phyloP scores from a whole-genome alignment of 2,329 filamentous ascomycete genomes.

The Colletotrichum caudatum region DNA sequence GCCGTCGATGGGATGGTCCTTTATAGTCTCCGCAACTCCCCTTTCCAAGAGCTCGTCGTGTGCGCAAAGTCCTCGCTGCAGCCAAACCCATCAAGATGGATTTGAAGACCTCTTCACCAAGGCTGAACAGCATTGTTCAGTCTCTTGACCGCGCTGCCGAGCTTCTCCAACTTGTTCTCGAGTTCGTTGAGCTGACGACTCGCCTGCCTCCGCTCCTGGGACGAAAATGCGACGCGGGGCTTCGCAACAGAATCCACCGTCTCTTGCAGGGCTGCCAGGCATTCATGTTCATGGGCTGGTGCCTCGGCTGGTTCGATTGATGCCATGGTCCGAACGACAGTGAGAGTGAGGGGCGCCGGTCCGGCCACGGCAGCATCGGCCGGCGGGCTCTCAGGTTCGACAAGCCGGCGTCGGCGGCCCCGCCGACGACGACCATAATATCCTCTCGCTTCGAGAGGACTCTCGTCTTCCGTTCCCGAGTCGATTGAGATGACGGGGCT shows the following conservation, averaged over 20 bases:
- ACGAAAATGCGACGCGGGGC: neutral
- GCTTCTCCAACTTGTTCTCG: slow-evolving; percentile 3
- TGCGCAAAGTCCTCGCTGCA: neutral
- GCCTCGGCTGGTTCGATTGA: slow-evolving; percentile 9
- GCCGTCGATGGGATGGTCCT: neutral
- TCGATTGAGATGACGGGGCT: neutral
- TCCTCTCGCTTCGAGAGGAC: neutral
- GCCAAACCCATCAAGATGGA: neutral
- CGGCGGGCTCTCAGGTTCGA: neutral
- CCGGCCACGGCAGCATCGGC: neutral
- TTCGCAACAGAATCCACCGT: neutral
- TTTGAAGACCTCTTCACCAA: neutral
- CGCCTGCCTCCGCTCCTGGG: neutral
- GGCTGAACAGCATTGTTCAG: neutral
- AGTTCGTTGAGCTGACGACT: slow-evolving; percentile 11
- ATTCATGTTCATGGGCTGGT: neutral
- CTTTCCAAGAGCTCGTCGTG: neutral
- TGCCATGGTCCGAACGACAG: neutral
- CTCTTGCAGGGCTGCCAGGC: neutral
- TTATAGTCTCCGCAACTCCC: neutral
- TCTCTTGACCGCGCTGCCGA: slow-evolving; percentile 20
- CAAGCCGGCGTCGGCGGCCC: neutral
- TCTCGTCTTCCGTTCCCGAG: neutral
- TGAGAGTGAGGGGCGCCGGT: neutral
- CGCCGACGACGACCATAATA: neutral